Evolutionary conservation across 2,329 filamentous ascomycete species (phyloP), one percentile per base, ranked within the genome.

Genomic region (Colletotrichum agaves): DNA sequence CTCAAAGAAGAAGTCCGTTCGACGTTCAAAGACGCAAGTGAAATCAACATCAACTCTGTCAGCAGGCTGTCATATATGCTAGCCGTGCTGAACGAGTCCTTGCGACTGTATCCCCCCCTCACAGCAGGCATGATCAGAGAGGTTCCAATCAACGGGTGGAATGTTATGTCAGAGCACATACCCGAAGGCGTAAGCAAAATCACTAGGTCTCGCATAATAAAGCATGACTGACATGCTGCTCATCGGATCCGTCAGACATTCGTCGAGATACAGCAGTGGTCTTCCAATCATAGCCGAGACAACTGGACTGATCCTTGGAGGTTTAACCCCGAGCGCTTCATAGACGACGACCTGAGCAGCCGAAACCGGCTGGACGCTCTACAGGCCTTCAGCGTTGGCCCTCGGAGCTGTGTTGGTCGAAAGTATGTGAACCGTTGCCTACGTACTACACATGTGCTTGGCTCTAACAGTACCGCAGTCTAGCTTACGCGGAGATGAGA

Each of bases 31-130:
- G 70, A 52, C 0, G 74, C 79, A 23, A 73, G 75, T 0, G 79
- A 84, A 4, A 84, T 85, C 50, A 77, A 72, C 15, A 66, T 80
- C n/a, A 67, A 68, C 11, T 73, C 74, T 2, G 73, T 77, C 2
- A 68, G 70, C 47, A 66, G 71, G 6, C 72, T 83, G 0, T 43
- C 71, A 0, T 85, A 84, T 60, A 74, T 84, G 71, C 69, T 75
- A 6, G 82, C 82, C 3, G 76, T 76, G 23, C 69, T 84, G 2
- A 73, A 83, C 2, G 83, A 85, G 71, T 73, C 75, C 0, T 68
- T 85, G n/a, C 77, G 83, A 0, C 50, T 73, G n/a, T 75, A 75
- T 68, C 79, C 81, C 3, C 74, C 73, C 0, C 70, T 71, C 2
- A 59, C 70, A 27, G 72, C 66, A 5, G 71, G 69, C 0, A 63